Conservation (phyloP, 2,329 filamentous ascomycete genomes). For the Pezicula carpinea region DNA sequence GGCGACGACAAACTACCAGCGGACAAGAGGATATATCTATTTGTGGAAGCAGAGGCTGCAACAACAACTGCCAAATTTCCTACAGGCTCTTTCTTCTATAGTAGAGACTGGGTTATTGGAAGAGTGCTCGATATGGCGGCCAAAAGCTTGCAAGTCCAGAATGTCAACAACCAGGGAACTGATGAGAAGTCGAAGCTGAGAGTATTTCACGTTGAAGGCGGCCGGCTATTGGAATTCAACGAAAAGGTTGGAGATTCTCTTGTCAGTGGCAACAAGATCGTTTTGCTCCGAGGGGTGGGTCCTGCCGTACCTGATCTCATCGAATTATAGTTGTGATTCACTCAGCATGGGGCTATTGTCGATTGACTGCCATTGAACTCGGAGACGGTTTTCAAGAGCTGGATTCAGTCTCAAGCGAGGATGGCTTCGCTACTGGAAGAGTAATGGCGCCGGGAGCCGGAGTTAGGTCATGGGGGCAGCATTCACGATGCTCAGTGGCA, state of each 20-base stretch:
- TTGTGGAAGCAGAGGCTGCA: conserved; percentile 84
- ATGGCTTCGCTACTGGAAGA: no score
- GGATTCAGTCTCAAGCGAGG: no score
- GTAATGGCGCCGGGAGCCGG: no score
- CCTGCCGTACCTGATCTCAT: conserved; percentile 70
- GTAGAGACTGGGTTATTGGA: conserved; percentile 84
- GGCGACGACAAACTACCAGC: conserved; percentile 76
- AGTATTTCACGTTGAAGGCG: conserved; percentile 90
- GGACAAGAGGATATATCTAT: conserved; percentile 86
- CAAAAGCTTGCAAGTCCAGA: conserved; percentile 71
- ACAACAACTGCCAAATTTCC: conserved; percentile 81
- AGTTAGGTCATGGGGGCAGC: no score
- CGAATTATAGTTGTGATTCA: conserved; percentile 29
- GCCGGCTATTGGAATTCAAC: conserved; percentile 77
- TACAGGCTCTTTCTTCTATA: conserved; percentile 76
- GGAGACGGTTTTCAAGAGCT: no score
- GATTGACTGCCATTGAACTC: no score
- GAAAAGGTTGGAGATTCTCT: conserved; percentile 76
- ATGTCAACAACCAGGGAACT: conserved; percentile 74
- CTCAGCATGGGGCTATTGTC: no score
- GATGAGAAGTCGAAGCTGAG: conserved; percentile 76
- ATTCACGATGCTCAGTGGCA: no score
- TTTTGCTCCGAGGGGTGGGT: conserved; percentile 80
- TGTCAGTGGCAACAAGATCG: conserved; percentile 82
- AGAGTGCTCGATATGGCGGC: conserved; percentile 76